Conservation (phyloP, 2,329 filamentous ascomycete genomes). For the Cladophialophora exuberans region DNA sequence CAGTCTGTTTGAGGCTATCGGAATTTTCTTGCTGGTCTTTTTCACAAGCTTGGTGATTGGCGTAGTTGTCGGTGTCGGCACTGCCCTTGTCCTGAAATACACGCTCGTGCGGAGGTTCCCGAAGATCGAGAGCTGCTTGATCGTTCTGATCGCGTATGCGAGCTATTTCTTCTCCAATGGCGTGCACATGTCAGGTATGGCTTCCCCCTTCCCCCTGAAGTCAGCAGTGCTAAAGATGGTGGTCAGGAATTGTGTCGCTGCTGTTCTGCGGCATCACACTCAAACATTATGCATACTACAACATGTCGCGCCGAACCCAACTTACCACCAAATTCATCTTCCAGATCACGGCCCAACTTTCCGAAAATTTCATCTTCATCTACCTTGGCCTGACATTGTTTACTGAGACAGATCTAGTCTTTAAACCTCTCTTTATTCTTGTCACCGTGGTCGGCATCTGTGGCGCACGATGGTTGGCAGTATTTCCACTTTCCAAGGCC, state of each 20-base stretch:
- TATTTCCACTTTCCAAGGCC: constrained; percentile 84
- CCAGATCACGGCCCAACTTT: constrained; percentile 89
- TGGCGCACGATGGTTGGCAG: constrained; percentile 86
- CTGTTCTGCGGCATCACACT: constrained; percentile 97
- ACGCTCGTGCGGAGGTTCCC: constrained; percentile 90
- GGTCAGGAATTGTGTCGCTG: constrained; percentile 86
- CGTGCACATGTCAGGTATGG: constrained; percentile 88
- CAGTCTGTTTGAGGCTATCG: constrained; percentile 86
- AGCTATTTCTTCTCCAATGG: constrained; percentile 98
- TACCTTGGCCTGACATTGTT: constrained; percentile 95
- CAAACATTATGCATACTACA: constrained; percentile 99
- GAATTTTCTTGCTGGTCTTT: constrained; percentile 94
- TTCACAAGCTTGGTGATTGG: constrained; percentile 92
- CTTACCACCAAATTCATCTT: constrained; percentile 98
- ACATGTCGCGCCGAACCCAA: constrained; percentile 97
- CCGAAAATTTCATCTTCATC: constrained; percentile 99
- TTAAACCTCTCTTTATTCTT: constrained; percentile 93
- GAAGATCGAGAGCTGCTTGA: constrained; percentile 94
- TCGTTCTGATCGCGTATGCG: constrained; percentile 91
- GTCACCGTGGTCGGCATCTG: constrained; percentile 91
- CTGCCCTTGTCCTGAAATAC: constrained; percentile 88
- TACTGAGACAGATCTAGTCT: constrained; percentile 83
- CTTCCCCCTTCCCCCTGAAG: neutral
- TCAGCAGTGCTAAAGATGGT: constrained; percentile 25
- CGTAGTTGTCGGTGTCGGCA: constrained; percentile 80